A percentile compares a stretch with the other conserved stretches of the same genome.
Conservation (phyloP, 805 yeast genomes). For the Starmerella scarabaei region DNA sequence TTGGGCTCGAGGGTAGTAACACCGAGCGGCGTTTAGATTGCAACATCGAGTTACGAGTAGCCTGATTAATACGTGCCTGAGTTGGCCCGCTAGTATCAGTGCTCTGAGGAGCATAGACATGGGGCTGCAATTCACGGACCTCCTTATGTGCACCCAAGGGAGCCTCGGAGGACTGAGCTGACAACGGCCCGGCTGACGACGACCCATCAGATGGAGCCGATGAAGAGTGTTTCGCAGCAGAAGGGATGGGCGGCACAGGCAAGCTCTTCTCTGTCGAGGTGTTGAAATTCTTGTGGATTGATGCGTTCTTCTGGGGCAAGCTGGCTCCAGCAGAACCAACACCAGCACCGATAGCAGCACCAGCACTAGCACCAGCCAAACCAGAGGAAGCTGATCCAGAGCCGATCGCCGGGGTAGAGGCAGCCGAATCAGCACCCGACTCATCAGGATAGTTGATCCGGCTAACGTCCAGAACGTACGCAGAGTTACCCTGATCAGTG, state of each 20-base stretch:
- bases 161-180: too few relatives aligned
- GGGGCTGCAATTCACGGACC: conserved; percentile 15
- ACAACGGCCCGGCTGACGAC: too few relatives aligned
- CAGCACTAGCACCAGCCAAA: background rate
- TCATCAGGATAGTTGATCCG: conserved; percentile 34
- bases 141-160: conserved; percentile 4
- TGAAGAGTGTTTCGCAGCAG: too few relatives aligned
- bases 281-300: too few relatives aligned
- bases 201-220: too few relatives aligned
- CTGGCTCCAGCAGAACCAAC: background rate
- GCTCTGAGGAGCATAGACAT: conserved; percentile 12
- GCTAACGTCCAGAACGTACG: conserved; percentile 51
- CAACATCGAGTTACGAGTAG: conserved; percentile 23
- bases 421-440: background rate
- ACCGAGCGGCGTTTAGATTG: conserved; percentile 20
- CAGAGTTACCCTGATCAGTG: conserved; percentile 41
- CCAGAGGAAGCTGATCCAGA: background rate
- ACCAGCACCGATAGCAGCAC: background rate
- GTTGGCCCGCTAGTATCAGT: conserved; percentile 18
- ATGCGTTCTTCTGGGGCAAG: too few relatives aligned
- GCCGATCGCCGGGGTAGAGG: background rate
- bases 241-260: background rate
- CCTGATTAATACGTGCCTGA: conserved; percentile 18
- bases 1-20: conserved; percentile 13
- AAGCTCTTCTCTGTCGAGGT: too few relatives aligned